These are phyloP conservation scores for Skeletonema tropicum DNA, from an alignment of 108 stramenopile genomes.

Conservation along the genomic window DNA sequence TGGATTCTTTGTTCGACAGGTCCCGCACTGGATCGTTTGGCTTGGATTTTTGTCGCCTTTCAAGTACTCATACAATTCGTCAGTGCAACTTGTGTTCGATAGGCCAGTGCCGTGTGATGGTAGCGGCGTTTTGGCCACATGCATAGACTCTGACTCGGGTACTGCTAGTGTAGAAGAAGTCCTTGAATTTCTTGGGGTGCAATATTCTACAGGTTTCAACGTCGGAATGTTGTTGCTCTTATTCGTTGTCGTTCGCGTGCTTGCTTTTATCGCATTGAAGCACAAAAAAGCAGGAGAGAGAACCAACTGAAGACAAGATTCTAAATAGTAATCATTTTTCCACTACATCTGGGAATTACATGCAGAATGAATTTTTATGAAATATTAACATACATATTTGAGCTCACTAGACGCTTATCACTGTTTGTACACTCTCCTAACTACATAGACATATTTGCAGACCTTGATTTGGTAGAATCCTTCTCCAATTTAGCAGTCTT, in stretches of 20 bases:
- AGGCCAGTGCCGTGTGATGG: constrained; percentile 67
- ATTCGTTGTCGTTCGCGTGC: constrained; percentile 51
- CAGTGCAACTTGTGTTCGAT: constrained; percentile 63
- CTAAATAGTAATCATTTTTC: background rate
- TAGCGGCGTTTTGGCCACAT: constrained; percentile 50
- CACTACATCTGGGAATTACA: background rate
- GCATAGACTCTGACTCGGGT: constrained; percentile 29
- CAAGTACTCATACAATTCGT: constrained; percentile 69
- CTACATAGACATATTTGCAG: background rate
- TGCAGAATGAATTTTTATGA: too few relatives aligned
- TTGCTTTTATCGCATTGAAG: constrained; percentile 67
- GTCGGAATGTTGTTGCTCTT: constrained; percentile 62
- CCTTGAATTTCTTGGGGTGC: constrained; percentile 56
- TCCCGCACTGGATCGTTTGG: constrained; percentile 62
- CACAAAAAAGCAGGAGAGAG: constrained; percentile 52
- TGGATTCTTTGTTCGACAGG: constrained; percentile 71
- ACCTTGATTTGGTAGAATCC: background rate
- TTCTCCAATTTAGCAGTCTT: background rate
- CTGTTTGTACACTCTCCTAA: background rate
- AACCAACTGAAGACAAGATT: background rate
- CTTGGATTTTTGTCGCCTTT: constrained; percentile 64
- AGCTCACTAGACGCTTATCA: too few relatives aligned
- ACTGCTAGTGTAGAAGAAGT: constrained; percentile 50
- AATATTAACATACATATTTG: too few relatives aligned
- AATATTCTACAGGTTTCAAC: constrained; percentile 70